Evolutionary conservation across 495 filamentous ascomycete species (phyloP), one percentile per base, ranked within the genome.

Genomic region (Darksidea phi): DNA sequence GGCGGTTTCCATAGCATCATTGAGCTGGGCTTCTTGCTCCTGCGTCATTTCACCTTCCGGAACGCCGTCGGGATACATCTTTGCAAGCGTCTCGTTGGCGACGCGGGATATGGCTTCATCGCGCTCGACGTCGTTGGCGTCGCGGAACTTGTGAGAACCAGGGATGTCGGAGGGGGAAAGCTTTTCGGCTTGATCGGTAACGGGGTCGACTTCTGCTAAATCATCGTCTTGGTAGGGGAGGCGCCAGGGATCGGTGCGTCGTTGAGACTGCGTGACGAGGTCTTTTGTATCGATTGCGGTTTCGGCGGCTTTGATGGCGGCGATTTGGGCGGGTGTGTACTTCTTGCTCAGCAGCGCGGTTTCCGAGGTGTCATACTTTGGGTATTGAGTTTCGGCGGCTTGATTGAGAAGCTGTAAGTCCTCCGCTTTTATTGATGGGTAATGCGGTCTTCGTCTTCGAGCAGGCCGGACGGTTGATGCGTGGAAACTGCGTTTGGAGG

Each of bases 171-270:
- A n/a, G n/a, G 36, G 26, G 12, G 49, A 48, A 10, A 60, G 53
- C 48, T 70, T 67, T 2, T 48, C 26, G 37, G 60, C 47, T 42
- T 59, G 52, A 49, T 71, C 68, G 2, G 61, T 76, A 17, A 89
- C 79, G 57, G 90, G 88, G 71, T 88, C 83, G 59, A 89, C 81
- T 38, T 79, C 75, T 36, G 88, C 82, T 61, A 97, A 86, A 77
- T 98, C 94, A 75, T 95, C 91, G 57, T 93, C 70, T n/a, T n/a
- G n/a, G 77, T 98, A 98, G 23, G 77, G 73, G 47, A 94, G 75
- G 21, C 75, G 74, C 77, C 88, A 87, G 10, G 86, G 80, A 72
- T 97, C 94, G 42, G 71, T 73, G 47, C 88, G 85, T 48, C 87
- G 69, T 2, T 80, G 78, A 50, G 85, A 86, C 73, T 91, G 87